These are phyloP conservation scores for Echium plantagineum DNA, from an alignment of 257 asterid genomes.

Conservation along the genomic window DNA sequence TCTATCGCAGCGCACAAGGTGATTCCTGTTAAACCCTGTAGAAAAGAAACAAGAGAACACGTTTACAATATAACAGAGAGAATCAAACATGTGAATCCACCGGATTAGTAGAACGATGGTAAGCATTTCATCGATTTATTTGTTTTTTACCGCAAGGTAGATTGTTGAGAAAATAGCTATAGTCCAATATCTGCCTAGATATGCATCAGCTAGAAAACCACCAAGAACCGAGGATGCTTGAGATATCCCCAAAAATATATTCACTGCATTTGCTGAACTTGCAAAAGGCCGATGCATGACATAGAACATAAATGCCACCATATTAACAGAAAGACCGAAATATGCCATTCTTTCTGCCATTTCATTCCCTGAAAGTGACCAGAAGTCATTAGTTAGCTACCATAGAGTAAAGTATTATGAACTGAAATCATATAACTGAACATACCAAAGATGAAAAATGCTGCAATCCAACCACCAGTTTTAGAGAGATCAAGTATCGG, in stretches of 20 bases:
- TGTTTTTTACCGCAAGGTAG: constrained; percentile 61
- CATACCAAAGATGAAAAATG: constrained; percentile 90
- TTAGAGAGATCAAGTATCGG: constrained; percentile 56
- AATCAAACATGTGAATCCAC: background rate
- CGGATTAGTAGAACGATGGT: background rate
- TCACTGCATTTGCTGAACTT: constrained; percentile 81
- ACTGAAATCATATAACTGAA: background rate
- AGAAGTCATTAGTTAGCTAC: background rate
- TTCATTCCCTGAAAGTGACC: constrained; percentile 57
- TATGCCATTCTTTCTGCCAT: constrained; percentile 99
- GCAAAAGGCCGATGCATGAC: constrained; percentile 91
- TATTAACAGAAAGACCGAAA: constrained; percentile 89
- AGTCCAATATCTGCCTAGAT: constrained; percentile 95
- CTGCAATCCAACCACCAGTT: constrained; percentile 97
- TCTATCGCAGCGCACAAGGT: constrained; percentile 62
- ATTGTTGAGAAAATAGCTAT: constrained; percentile 88
- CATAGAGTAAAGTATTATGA: background rate
- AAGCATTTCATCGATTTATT: background rate
- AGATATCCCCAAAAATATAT: constrained; percentile 87
- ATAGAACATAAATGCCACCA: constrained; percentile 96
- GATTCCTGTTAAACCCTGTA: constrained; percentile 76
- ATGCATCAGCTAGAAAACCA: constrained; percentile 92
- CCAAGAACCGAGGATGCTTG: constrained; percentile 95
- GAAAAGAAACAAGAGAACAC: background rate
- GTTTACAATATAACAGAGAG: background rate